Evolutionary conservation across 805 yeast species (phyloP).

Genomic region (Wickerhamomyces queroliae): DNA sequence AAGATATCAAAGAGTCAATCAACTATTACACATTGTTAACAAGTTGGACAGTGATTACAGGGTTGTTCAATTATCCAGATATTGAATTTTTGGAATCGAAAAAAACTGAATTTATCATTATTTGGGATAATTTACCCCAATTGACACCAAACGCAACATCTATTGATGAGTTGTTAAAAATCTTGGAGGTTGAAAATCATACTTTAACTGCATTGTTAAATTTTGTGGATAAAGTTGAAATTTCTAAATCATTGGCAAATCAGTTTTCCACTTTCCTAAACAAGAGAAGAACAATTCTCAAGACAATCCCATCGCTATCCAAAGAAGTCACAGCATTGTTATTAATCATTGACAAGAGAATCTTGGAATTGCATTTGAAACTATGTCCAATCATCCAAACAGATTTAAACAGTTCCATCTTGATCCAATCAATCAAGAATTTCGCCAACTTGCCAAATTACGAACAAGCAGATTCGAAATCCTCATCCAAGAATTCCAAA

Average conservation of each 20-base stretch:
- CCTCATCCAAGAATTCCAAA: constrained; percentile 12
- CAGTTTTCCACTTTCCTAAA: constrained; percentile 34
- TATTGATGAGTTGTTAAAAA: constrained; percentile 31
- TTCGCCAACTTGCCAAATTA: constrained; percentile 34
- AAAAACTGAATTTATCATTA: constrained; percentile 48
- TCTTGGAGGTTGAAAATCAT: constrained; percentile 47
- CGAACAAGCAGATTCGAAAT: too few relatives aligned
- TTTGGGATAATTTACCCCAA: constrained; percentile 59
- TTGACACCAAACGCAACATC: constrained; percentile 38
- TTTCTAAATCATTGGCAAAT: constrained; percentile 39
- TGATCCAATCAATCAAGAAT: constrained; percentile 33
- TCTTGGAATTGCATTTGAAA: constrained; percentile 38
- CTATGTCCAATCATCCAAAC: constrained; percentile 19
- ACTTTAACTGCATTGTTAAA: constrained; percentile 53
- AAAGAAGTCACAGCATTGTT: constrained; percentile 24
- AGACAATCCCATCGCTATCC: constrained; percentile 22
- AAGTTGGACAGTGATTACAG: constrained; percentile 60
- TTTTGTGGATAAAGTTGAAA: constrained; percentile 37
- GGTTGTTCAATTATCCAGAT: constrained; percentile 55
- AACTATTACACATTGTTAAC: constrained; percentile 32
- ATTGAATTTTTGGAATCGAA: constrained; percentile 47
- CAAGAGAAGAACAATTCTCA: constrained; percentile 1
- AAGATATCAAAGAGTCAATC: constrained; percentile 23
- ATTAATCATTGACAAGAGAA: constrained; percentile 34
- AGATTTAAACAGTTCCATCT: constrained; percentile 20